These are phyloP conservation scores for Obelidium mucronatum DNA, from an alignment of 192 early-diverging fungal species.

Conservation along the genomic window DNA sequence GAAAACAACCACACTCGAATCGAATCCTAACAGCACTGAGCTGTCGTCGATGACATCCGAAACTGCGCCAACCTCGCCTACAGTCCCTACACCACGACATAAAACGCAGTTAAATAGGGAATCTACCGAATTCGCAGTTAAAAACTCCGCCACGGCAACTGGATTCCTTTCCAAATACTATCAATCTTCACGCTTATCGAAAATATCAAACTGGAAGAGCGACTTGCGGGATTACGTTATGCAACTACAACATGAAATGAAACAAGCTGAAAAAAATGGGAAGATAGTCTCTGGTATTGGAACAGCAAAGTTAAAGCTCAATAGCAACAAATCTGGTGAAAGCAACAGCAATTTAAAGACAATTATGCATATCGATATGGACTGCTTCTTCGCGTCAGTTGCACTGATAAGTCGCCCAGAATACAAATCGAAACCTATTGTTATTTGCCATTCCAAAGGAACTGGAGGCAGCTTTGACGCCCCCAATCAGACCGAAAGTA, in stretches of 20 bases:
- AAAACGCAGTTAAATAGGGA: too few species aligned
- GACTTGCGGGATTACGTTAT: constrained; percentile 76
- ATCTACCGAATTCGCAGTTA: constrained; percentile 33
- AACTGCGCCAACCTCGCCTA: too few species aligned
- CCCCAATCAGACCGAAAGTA: too few species aligned
- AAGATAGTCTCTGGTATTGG: too few species aligned
- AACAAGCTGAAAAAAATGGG: not conserved
- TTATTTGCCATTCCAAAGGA: constrained; percentile 66
- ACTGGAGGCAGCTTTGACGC: not conserved
- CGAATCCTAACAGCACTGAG: too few species aligned
- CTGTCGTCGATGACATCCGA: too few species aligned
- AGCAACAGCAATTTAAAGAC: constrained; percentile 27
- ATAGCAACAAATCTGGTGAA: too few species aligned
- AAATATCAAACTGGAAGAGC: constrained; percentile 71
- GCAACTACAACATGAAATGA: constrained; percentile 33
- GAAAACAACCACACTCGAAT: too few species aligned
- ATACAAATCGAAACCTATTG: constrained; percentile 72
- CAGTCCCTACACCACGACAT: too few species aligned
- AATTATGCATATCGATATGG: constrained; percentile 90
- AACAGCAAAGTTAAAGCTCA: too few species aligned
- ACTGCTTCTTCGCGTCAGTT: constrained; percentile 94
- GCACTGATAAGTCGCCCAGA: constrained; percentile 73
- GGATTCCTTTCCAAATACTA: constrained; percentile 59
- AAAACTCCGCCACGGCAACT: constrained; percentile 44
- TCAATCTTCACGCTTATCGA: constrained; percentile 53